Percentiles rank a stretch among this genome's conserved stretches.
These are phyloP conservation scores for Starmerella apis DNA, from an alignment of 805 yeast genomes.

Conservation along the genomic window DNA sequence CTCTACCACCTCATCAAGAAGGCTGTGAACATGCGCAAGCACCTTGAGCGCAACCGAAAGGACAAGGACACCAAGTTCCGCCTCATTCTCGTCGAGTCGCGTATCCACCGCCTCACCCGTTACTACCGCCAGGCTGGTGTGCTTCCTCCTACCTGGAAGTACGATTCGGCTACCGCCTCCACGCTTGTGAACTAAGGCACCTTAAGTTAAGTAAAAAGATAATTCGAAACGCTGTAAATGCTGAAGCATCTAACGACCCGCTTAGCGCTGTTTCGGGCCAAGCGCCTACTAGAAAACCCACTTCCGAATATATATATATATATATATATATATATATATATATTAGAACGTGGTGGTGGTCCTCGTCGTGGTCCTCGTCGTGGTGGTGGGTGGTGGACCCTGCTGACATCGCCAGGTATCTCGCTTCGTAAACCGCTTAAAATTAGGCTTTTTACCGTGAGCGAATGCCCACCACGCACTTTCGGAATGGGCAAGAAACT, in stretches of 20 bases:
- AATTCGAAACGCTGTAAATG: conserved; percentile 7
- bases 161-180: conserved; percentile 99
- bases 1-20: conserved; percentile 97
- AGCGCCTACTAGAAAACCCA: too few relatives aligned
- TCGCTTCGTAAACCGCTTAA: not conserved
- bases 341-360: too few relatives aligned
- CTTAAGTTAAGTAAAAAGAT: conserved; percentile 16
- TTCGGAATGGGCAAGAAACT: conserved; percentile 13
- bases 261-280: too few relatives aligned
- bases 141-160: conserved; percentile 99
- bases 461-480: conserved; percentile 22
- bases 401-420: not conserved
- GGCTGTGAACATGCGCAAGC: conserved; percentile 99
- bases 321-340: too few relatives aligned
- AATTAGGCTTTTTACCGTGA: not conserved
- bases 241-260: conserved; percentile 3
- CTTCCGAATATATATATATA: too few relatives aligned
- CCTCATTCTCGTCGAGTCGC: conserved; percentile 98
- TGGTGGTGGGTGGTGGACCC: not conserved
- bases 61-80: conserved; percentile 99
- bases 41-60: conserved; percentile 99
- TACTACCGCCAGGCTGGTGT: conserved; percentile 99
- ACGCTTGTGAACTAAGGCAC: conserved; percentile 86
- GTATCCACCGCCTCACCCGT: conserved; percentile 99
- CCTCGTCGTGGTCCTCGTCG: too few relatives aligned